Evolutionary conservation across 2,329 filamentous ascomycete genomes (phyloP), one percentile per base, ranked within the genome.

Genomic region (Macrophomina pseudophaseolina): DNA sequence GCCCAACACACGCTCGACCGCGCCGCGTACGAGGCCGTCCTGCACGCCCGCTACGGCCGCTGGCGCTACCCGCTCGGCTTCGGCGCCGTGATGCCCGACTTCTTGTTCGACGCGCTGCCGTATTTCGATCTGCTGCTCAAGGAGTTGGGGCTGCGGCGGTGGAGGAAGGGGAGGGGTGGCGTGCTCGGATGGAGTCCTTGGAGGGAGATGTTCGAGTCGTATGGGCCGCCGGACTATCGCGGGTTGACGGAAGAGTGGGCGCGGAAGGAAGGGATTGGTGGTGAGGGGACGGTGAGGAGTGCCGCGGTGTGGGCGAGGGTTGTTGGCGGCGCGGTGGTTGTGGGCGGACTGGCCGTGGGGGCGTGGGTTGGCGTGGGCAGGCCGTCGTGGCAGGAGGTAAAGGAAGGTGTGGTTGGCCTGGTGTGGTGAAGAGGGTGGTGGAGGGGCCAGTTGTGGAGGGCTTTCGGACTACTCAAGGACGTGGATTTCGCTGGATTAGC

Each of bases 31-130:
- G 75, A 78, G 30, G 73, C 72, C 0, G 68, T 75, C 4, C 60
- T 78, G 12, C 73, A 76, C 52, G 72, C 74, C 6, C 74, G 74
- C 33, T 78, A 74, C 48, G 69, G 69, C 2, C 74, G 73, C 30
- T 76, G 72, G 73, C 69, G 76, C 2, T 73, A 76, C 42, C 74
- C 72, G 16, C 67, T 68, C 38, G 75, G 74, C 0, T 75, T 74
- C 64, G 75, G 74, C 9, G 71, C 71, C 6, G 65, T 70, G 0
- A 71, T 76, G 18, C 74, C 74, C 0, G 74, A 77, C 46, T 60
- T 77, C 3, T 71, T 71, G 62, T 76, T 76, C 38, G 74, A 76
- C 46, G 70, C 68, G 18, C 49, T 77, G 32, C 75, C 74, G 14
- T 76, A 76, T 11, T 28, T 65, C 2, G 62, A 65, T 40, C 16